Conservation (phyloP, 208 protist species). For the Tritrichomonas musculus region DNA sequence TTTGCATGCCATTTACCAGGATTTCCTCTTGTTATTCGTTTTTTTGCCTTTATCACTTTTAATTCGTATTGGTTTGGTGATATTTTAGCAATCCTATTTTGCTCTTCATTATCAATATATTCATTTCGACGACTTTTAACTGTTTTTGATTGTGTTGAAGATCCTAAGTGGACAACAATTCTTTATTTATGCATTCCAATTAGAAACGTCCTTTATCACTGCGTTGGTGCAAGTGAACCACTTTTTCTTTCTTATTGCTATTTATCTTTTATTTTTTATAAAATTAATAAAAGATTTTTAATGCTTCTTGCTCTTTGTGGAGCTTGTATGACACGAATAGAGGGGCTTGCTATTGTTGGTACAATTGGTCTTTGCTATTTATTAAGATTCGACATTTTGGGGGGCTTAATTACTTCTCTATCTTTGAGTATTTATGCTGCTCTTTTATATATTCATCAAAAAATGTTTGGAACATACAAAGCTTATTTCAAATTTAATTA, state of each 20-base stretch:
- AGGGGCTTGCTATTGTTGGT: not conserved
- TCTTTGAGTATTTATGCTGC: not conserved
- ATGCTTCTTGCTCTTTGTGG: not conserved
- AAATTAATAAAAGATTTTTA: not conserved
- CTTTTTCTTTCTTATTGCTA: not conserved
- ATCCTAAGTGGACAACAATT: not conserved
- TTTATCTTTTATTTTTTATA: not conserved
- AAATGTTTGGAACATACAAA: not conserved
- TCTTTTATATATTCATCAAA: not conserved
- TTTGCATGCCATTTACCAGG: conserved; percentile 31
- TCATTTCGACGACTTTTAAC: not conserved
- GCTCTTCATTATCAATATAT: not conserved
- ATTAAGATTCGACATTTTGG: not conserved
- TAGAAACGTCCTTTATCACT: not conserved
- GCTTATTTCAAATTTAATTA: not conserved
- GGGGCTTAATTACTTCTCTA: not conserved
- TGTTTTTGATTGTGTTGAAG: not conserved
- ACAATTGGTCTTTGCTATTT: not conserved
- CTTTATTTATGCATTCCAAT: not conserved
- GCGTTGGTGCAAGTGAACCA: not conserved
- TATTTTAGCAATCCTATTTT: not conserved
- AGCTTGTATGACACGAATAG: not conserved
- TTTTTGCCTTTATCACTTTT: not conserved
- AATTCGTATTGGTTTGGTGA: not conserved
- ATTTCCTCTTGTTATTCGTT: not conserved